A percentile compares a stretch with the other conserved stretches of the same genome.
Conservation (phyloP, 2,329 filamentous ascomycete species). For the Talaromyces sp. region DNA sequence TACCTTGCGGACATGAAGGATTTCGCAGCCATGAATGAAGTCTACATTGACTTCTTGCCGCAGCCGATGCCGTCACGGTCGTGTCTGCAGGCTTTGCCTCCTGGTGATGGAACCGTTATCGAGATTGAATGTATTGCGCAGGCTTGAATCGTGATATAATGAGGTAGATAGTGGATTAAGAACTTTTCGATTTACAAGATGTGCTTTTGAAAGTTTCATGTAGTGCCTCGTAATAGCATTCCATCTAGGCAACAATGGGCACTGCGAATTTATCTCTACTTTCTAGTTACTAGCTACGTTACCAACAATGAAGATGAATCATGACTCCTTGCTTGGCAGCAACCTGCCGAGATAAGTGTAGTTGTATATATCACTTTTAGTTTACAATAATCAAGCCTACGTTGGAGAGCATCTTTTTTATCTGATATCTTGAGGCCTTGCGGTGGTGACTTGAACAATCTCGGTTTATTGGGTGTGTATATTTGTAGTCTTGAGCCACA, state of each 20-base stretch:
- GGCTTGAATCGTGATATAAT: constrained; percentile 22
- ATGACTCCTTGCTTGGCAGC: not conserved
- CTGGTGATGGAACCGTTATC: constrained; percentile 41
- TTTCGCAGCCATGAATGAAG: constrained; percentile 22
- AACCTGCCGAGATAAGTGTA: not conserved
- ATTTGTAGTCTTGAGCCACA: too few species aligned
- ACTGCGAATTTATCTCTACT: too few species aligned
- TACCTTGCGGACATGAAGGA: constrained; percentile 61
- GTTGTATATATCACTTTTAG: not conserved
- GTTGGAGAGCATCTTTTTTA: too few species aligned
- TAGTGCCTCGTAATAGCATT: not conserved
- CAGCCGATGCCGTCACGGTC: constrained; percentile 44
- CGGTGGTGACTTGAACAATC: too few species aligned
- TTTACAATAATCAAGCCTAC: not conserved
- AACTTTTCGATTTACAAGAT: not conserved
- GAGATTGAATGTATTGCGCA: constrained; percentile 47
- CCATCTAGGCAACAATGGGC: too few species aligned
- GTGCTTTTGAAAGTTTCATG: not conserved
- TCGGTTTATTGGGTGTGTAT: too few species aligned
- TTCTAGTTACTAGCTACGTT: not conserved
- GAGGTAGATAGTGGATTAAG: not conserved
- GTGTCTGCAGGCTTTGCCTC: constrained; percentile 41
- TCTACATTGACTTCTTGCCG: constrained; percentile 38
- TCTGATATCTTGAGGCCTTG: too few species aligned
- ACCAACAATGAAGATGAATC: not conserved